Evolutionary conservation across 2,329 filamentous ascomycete species (phyloP), one percentile per base, ranked within the genome.

Genomic region (Phialophora tarda): DNA sequence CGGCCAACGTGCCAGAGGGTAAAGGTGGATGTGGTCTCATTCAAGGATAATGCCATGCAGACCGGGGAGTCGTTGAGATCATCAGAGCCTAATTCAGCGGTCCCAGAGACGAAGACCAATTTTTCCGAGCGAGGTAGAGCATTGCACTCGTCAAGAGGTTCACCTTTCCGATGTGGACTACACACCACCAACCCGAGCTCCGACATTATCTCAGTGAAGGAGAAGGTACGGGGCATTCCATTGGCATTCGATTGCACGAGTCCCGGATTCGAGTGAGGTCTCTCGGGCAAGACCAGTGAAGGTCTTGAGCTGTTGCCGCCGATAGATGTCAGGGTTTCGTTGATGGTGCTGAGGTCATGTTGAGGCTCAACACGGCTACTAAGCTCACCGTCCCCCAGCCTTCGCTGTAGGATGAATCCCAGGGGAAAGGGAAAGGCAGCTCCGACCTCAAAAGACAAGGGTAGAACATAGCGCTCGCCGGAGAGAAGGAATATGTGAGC

Each of bases 381-480:
- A 80, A 76, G 65, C 82, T 69, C 65, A 28, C 47, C 51, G 11
- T 68, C 62, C 2, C 59, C 83, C 50, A 89, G 82, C 75, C 90
- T 96, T 67, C 93, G 86, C 78, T 98, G 94, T 64, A 99, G 87
- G 23, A 99, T 85, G 58, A 98, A 84, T 28, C 95, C 95, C 34
- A 88, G 84, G 5, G 93, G 91, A 12, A 91, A 91, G 41, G 94
- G 88, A 77, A 93, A 92, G 32, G 91, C 93, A 61, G 88, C 88
- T 75, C 97, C 92, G 50, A 97, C 91, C 79, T 98, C 93, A 75
- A 99, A 99, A 1, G 94, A 94, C 75, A 99, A 87, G 76, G 97
- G 92, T 56, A 98, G 85, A 65, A 97, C 87, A 83, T 99, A 91
- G 75, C 87, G 95, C 38, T 92, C 89, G 23, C 94, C 94, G 1